Conservation (phyloP, 768 basidiomycete genomes). For the Psilocybe subaeruginosa region DNA sequence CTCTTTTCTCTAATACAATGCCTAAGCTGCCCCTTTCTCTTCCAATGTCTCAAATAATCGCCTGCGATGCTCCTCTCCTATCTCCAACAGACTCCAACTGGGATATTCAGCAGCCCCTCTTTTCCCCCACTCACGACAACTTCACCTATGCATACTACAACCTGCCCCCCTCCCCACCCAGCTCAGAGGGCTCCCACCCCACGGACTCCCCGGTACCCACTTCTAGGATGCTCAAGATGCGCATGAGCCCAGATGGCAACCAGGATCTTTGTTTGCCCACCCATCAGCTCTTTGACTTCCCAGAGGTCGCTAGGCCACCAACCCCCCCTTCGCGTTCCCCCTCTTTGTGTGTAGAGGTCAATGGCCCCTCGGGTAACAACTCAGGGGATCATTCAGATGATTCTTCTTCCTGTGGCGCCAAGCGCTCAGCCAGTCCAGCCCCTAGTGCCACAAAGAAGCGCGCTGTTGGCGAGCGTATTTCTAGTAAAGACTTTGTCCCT, state of each 20-base stretch:
- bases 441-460: constrained; percentile 44
- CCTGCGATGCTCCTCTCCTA: constrained; percentile 59
- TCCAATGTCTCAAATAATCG: constrained; percentile 61
- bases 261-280: constrained; percentile 67
- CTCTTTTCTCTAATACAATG: constrained; percentile 20
- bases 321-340: constrained; percentile 27
- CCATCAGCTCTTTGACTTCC: constrained; percentile 73
- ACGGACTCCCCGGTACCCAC: constrained; percentile 49
- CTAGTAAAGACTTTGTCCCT: constrained; percentile 83
- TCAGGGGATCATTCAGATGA: constrained; percentile 30
- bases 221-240: constrained; percentile 53
- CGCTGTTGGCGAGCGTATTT: constrained; percentile 51
- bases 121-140: constrained; percentile 41
- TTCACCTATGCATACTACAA: constrained; percentile 54
- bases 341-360: constrained; percentile 15
- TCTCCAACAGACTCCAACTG: constrained; percentile 53
- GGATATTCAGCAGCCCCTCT: constrained; percentile 40
- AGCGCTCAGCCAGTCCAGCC: constrained; percentile 51
- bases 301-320: constrained; percentile 34
- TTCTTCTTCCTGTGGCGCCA: constrained; percentile 35
- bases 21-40: constrained; percentile 36
- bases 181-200: constrained; percentile 36
- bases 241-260: constrained; percentile 44
- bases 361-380: constrained; percentile 17
- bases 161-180: constrained; percentile 50